Base-by-base conservation (phyloP, 2,329 filamentous ascomycete species). In the Chrysoporthe deuterocubensis region DNA sequence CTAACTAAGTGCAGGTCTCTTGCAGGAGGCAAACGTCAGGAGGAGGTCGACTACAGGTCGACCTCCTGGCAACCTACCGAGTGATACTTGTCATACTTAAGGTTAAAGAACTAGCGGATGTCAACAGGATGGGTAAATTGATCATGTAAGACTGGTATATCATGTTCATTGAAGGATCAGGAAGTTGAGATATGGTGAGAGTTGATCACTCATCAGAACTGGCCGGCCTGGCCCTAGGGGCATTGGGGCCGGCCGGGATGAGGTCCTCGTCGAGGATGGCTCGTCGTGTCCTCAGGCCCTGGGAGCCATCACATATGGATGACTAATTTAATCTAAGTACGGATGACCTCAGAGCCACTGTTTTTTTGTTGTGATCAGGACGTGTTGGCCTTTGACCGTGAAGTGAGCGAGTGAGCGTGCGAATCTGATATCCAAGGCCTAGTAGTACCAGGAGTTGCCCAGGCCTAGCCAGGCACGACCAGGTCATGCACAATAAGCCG, bases 11-110 rank as follows among this genome's bases (percentile, higher is more conserved):
- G 64, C 67, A 68, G 58, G 34, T 65, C 26, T 37, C 46, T 50
- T 66, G 63, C 67, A 68, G 63, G 64, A 59, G 37, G 64, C 44
- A 40, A 62, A 56, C 43, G 67, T 68, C 67, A 68, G 67, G 58
- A 65, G 62, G 57, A 40, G 48, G 62, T 6, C 58, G 18, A 4
- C 34, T 54, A n/a, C 50, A 52, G 58, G 42, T 46, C 34, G 37
- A 34, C 34, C 5, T 26, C 1, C 6, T 32, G 46, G 34, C 37
- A 11, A 21, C 21, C 46, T 62, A 43, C 32, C 43, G 43, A 32
- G 40, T 37, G 54, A 57, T 18, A 34, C 57, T 26, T 42, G 18
- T 11, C 16, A 37, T n/a, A n/a, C 37, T 26, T 26, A 26, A 32
- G 14, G 18, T 32, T 26, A 11, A 16, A n/a, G 37, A 58, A 58